Percentiles rank a stretch among this genome's conserved stretches.
phyloP scores from a whole-genome alignment of 441 rosid species.

The Flueggea neowawraea region DNA sequence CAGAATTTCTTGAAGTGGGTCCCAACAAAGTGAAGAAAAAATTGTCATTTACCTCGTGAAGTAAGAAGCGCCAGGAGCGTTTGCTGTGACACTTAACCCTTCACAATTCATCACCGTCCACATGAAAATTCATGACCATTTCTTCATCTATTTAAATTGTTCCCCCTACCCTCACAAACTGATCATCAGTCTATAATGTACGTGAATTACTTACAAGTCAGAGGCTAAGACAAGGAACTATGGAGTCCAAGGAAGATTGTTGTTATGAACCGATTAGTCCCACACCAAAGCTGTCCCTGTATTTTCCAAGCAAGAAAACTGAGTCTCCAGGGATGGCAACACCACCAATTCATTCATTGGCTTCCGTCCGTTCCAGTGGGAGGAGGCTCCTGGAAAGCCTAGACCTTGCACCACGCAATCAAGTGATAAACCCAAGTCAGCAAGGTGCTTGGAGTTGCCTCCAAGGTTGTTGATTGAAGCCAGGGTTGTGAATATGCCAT shows the following conservation, averaged over 20 bases:
- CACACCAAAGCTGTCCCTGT: slow-evolving; percentile 50
- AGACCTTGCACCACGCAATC: slow-evolving; percentile 19
- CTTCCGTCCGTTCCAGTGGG: slow-evolving; percentile 86
- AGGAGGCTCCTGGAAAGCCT: slow-evolving; percentile 89
- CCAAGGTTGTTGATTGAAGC: slow-evolving; percentile 39
- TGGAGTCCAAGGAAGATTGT: background rate
- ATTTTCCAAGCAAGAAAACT: slow-evolving; percentile 32
- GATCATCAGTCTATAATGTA: too few relatives aligned
- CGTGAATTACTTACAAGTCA: too few relatives aligned
- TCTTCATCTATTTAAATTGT: too few relatives aligned
- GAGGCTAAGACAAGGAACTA: too few relatives aligned
- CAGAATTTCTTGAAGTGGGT: too few relatives aligned
- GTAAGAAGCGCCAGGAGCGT: slow-evolving; percentile 1
- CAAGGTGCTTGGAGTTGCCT: slow-evolving; percentile 55
- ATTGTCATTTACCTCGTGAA: background rate
- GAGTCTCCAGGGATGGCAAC: slow-evolving; percentile 41
- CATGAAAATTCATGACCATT: too few relatives aligned
- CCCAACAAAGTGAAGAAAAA: background rate
- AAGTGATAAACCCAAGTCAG: slow-evolving; percentile 7
- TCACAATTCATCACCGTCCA: too few relatives aligned
- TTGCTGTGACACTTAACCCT: too few relatives aligned
- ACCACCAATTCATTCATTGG: slow-evolving; percentile 50
- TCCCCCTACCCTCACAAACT: too few relatives aligned
- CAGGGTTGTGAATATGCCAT: slow-evolving; percentile 25
- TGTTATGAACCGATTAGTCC: slow-evolving; percentile 21